These are phyloP conservation scores for Macrophomina phaseolina DNA, from an alignment of 2,329 filamentous ascomycete species.

Conservation along the genomic window DNA sequence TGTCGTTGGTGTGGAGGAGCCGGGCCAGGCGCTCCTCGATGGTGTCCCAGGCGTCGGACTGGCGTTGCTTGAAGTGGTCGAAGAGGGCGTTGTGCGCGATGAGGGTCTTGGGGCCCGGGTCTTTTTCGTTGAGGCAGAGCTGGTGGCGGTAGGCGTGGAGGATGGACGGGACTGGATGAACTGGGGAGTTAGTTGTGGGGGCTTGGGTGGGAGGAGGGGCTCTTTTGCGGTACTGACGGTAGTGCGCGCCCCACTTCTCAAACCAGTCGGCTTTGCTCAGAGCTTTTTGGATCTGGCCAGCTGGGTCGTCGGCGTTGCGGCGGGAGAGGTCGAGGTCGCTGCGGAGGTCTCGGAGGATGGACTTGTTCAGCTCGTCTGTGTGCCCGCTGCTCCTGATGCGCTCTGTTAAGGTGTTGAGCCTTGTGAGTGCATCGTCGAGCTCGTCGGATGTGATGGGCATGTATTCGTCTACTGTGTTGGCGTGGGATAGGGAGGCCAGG, in stretches of 20 bases:
- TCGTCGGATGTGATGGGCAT: constrained; percentile 25
- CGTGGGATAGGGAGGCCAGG: constrained; percentile 53
- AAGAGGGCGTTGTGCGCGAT: constrained; percentile 60
- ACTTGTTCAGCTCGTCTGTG: constrained; percentile 50
- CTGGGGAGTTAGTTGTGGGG: too few species aligned
- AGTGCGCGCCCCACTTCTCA: constrained; percentile 62
- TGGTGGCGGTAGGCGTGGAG: constrained; percentile 63
- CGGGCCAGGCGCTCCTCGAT: not conserved
- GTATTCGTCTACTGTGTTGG: constrained; percentile 35
- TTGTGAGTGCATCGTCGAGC: constrained; percentile 42
- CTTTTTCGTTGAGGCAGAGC: constrained; percentile 67
- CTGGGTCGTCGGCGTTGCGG: constrained; percentile 37
- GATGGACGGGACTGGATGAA: constrained; percentile 53
- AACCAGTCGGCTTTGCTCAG: constrained; percentile 50
- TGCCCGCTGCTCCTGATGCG: constrained; percentile 33
- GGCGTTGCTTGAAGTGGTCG: constrained; percentile 45
- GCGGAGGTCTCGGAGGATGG: constrained; percentile 58
- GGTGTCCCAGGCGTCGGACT: not conserved
- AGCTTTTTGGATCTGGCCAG: constrained; percentile 60
- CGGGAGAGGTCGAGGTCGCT: constrained; percentile 32
- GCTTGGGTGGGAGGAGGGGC: too few species aligned
- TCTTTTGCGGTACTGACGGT: constrained; percentile 36
- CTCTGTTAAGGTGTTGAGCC: not conserved
- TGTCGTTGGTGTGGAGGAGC: not conserved
- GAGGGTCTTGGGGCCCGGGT: constrained; percentile 63